phyloP scores from a whole-genome alignment of 208 protist genomes.

The Herpetomonas tarakana region DNA sequence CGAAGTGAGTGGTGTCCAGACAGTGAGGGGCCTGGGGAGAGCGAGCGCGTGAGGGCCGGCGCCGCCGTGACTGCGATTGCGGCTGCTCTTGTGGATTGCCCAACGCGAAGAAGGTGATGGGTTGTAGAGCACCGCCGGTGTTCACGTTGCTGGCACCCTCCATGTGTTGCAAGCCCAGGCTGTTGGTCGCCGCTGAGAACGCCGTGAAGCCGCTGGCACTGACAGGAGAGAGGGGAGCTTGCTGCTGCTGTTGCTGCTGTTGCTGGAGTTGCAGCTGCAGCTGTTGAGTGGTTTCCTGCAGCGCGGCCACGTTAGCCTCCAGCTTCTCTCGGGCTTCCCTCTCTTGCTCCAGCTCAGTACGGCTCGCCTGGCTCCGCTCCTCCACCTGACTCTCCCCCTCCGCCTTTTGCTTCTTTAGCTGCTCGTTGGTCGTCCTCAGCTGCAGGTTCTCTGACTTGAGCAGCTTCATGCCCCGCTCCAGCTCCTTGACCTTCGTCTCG shows the following conservation, averaged over 20 bases:
- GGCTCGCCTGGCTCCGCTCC: not conserved
- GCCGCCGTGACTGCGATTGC: not conserved
- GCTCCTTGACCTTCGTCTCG: not conserved
- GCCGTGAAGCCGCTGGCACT: no score
- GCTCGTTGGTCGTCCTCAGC: not conserved
- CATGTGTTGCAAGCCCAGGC: no score
- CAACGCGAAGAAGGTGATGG: not conserved
- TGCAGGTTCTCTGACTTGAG: not conserved
- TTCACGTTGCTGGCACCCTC: no score
- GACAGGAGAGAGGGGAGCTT: not conserved
- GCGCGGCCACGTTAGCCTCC: not conserved
- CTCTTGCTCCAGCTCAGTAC: not conserved
- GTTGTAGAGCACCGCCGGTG: not conserved
- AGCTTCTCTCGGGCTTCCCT: not conserved
- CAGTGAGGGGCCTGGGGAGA: constrained; percentile 19
- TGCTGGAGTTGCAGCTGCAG: not conserved
- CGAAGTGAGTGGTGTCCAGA: constrained; percentile 24
- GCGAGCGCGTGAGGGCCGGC: constrained; percentile 17
- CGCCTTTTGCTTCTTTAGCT: not conserved
- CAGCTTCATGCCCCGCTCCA: not conserved
- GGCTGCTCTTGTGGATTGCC: not conserved
- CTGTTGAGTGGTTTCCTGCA: not conserved
- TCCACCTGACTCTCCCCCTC: not conserved
- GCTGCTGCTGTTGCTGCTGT: not conserved
- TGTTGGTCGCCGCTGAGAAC: not conserved